Evolutionary conservation across 1,139 yeast species (phyloP).

Genomic region (Lodderomyces parapsilosis): DNA sequence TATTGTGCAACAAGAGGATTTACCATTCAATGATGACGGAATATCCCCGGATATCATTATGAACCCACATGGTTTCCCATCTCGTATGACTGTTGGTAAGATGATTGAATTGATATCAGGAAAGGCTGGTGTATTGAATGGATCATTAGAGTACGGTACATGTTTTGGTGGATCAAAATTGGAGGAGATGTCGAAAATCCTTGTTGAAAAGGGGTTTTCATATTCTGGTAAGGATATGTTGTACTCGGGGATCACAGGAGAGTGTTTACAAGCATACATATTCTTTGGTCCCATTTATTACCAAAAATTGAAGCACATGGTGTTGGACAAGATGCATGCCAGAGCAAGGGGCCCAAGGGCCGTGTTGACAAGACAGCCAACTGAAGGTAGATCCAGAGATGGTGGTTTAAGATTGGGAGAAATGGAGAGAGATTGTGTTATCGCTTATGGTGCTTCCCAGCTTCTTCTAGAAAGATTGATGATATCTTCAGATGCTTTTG

Average conservation of each 20-base stretch:
- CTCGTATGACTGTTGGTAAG: conserved; percentile 99
- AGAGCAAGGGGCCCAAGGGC: conserved; percentile 99
- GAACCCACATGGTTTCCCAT: conserved; percentile 99
- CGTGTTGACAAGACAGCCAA: conserved; percentile 96
- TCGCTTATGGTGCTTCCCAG: conserved; percentile 99
- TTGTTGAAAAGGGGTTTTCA: conserved; percentile 88
- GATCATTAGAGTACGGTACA: conserved; percentile 91
- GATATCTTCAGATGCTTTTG: conserved; percentile 97
- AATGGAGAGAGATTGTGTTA: conserved; percentile 99
- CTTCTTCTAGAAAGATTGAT: conserved; percentile 87
- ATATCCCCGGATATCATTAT: conserved; percentile 91
- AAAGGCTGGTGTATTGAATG: conserved; percentile 95
- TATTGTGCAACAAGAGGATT: conserved; percentile 92
- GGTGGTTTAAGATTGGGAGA: conserved; percentile 99
- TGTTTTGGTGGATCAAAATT: conserved; percentile 97
- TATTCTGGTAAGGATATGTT: conserved; percentile 98
- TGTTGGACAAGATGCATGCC: conserved; percentile 98
- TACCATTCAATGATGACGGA: conserved; percentile 93
- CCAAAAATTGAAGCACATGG: conserved; percentile 98
- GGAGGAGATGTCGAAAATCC: conserved; percentile 91
- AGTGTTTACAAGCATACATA: conserved; percentile 93
- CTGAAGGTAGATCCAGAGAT: conserved; percentile 98
- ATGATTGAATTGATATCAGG: conserved; percentile 97
- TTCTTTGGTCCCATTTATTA: conserved; percentile 98
- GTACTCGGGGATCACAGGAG: conserved; percentile 98